phyloP scores from a whole-genome alignment of 306 rosid genomes.

The Gastrolobium bilobum region DNA sequence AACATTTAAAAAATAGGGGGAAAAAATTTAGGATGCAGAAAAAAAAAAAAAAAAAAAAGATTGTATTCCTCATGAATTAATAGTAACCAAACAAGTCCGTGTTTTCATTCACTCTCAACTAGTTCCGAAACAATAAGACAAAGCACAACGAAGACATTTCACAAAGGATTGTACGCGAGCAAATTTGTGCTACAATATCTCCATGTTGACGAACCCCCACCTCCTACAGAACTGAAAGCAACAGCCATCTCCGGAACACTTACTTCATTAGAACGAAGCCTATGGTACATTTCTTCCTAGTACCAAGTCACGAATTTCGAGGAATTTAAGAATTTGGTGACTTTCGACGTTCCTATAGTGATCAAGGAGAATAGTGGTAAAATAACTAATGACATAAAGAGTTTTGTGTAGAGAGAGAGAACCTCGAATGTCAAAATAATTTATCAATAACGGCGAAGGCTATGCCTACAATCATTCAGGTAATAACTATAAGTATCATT shows the following conservation, averaged over 20 bases:
- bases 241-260: not conserved
- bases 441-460: not conserved
- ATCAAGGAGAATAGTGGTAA: not conserved
- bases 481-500: constrained; percentile 30
- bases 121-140: not conserved
- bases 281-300: too few relatives aligned
- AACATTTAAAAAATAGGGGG: too few relatives aligned
- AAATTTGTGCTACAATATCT: not conserved
- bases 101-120: not conserved
- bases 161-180: not conserved
- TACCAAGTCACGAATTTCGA: too few relatives aligned
- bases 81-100: constrained; percentile 7
- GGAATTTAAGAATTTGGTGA: too few relatives aligned
- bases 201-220: not conserved
- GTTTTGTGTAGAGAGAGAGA: not conserved
- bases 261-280: too few relatives aligned
- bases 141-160: not conserved
- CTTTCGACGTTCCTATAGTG: too few relatives aligned
- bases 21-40: too few relatives aligned
- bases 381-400: not conserved
- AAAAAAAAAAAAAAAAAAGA: too few relatives aligned
- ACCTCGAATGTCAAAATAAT: not conserved
- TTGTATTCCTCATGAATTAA: not conserved
- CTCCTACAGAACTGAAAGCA: too few relatives aligned
- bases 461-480: not conserved